A percentile compares a stretch with the other conserved stretches of the same genome.
Evolutionary conservation across 805 yeast species (phyloP).

Genomic region (Hanseniaspora osmophila): DNA sequence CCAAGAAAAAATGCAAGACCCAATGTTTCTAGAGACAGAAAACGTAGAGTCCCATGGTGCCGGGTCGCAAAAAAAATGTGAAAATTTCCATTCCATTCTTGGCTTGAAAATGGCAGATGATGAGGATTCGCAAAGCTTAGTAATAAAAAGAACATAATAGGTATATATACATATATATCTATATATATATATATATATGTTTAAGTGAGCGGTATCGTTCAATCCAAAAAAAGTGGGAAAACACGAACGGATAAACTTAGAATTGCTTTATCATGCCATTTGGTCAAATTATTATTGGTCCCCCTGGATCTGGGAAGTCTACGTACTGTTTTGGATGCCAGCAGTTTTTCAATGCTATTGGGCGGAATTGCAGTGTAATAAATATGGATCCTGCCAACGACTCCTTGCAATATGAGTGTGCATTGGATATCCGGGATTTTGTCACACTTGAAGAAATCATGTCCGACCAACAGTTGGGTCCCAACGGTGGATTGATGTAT

Average conservation of each 20-base stretch:
- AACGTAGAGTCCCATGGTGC: too few relatives aligned
- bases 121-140: too few relatives aligned
- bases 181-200: too few relatives aligned
- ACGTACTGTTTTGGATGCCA: conserved; percentile 87
- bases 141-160: too few relatives aligned
- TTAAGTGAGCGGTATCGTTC: too few relatives aligned
- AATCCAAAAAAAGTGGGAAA: not conserved
- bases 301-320: conserved; percentile 96
- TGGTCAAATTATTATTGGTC: conserved; percentile 91
- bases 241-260: not conserved
- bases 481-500: conserved; percentile 79
- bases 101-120: not conserved
- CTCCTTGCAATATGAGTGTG: conserved; percentile 51
- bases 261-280: conserved; percentile 32
- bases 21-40: too few relatives aligned
- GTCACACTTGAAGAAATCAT: conserved; percentile 65
- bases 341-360: conserved; percentile 88
- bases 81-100: too few relatives aligned
- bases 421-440: conserved; percentile 66
- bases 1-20: too few relatives aligned
- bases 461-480: conserved; percentile 61
- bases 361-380: conserved; percentile 70
- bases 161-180: too few relatives aligned
- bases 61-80: too few relatives aligned
- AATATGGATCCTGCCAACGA: conserved; percentile 92